Base-by-base conservation (phyloP, 768 basidiomycete species). In the Hericium erinaceus region DNA sequence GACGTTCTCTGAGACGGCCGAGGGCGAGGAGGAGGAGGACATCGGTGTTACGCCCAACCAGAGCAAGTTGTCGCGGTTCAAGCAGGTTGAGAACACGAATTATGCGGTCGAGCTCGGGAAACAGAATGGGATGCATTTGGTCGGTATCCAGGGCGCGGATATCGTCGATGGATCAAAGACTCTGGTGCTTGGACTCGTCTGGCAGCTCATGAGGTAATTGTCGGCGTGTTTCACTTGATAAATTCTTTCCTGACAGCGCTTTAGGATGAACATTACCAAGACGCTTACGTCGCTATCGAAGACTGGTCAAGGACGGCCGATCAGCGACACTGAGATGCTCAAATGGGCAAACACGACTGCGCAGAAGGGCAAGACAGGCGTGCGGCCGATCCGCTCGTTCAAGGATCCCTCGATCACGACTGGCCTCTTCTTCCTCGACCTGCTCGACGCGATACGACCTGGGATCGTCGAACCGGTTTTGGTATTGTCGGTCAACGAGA, bases 81-180 rank as follows among this genome's bases (percentile, higher is more conserved):
- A 99, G 77, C 86, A 87, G 37, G 93, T 99, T 26, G 97, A 99
- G 74, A 98, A 99, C 73, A 97, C 92, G 48, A 99, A 98, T 71
- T 98, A 99, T 66, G 85, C 76, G 8, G 87, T 98, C 46, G 97
- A 98, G 48, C 84, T 99, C 15, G 95, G 84, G 3, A 92, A 86
- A 70, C 87, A 92, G 70, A 95, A 90, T 66, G 85, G 88, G 48
- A 90, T 99, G 90, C 92, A 90, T 68, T 75, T 99, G 60, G 94
- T 99, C 49, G 95, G 95, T 7, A 98, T 98, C 60, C 97, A 99
- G 69, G 97, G 97, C 12, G 85, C 95, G 1, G 95, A 98, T 70
- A 95, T 99, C 62, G 92, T 95, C 58, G 95, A 99, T 66, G 93
- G 87, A n/a, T 77, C 76, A 53, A 89, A 85, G 73, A 98, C 95